Evolutionary conservation across 805 yeast species (phyloP).

Genomic region (Saccharomycopsis sp.): DNA sequence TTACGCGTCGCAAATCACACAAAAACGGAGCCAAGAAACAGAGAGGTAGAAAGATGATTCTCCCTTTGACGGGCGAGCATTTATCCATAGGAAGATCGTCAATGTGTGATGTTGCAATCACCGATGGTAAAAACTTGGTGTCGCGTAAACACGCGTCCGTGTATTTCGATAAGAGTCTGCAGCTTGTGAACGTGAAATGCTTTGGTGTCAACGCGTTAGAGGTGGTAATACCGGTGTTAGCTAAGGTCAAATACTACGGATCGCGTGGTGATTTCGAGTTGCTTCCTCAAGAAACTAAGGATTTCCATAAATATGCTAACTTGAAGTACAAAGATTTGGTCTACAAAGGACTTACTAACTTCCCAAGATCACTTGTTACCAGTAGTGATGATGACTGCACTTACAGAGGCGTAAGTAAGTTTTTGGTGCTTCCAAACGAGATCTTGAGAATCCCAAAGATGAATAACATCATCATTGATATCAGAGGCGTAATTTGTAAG

Average conservation of each 20-base stretch:
- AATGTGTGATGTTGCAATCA: slow-evolving; percentile 33
- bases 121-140: slow-evolving; percentile 17
- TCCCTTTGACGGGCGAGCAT: slow-evolving; percentile 30
- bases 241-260: slow-evolving; percentile 26
- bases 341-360: slow-evolving; percentile 17
- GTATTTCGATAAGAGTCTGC: slow-evolving; percentile 14
- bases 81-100: slow-evolving; percentile 48
- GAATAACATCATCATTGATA: slow-evolving; percentile 42
- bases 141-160: slow-evolving; percentile 20
- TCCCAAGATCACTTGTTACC: slow-evolving; percentile 12
- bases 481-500: slow-evolving; percentile 37
- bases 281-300: slow-evolving; percentile 9
- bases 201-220: slow-evolving; percentile 51
- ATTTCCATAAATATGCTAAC: slow-evolving; percentile 7
- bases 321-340: slow-evolving; percentile 19
- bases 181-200: slow-evolving; percentile 36
- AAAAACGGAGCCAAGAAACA: slow-evolving; percentile 10
- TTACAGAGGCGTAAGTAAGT: slow-evolving; percentile 8
- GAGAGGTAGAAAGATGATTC: slow-evolving; percentile 28
- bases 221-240: slow-evolving; percentile 40
- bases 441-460: slow-evolving; percentile 41
- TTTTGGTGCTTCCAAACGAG: slow-evolving; percentile 30
- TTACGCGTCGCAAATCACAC: not conserved
- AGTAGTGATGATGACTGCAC: not conserved
- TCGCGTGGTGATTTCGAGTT: slow-evolving; percentile 17